Evolutionary conservation across 257 asterid species (phyloP), one percentile per base, ranked within the genome.

Genomic region (Ocimum tenuiflorum): DNA sequence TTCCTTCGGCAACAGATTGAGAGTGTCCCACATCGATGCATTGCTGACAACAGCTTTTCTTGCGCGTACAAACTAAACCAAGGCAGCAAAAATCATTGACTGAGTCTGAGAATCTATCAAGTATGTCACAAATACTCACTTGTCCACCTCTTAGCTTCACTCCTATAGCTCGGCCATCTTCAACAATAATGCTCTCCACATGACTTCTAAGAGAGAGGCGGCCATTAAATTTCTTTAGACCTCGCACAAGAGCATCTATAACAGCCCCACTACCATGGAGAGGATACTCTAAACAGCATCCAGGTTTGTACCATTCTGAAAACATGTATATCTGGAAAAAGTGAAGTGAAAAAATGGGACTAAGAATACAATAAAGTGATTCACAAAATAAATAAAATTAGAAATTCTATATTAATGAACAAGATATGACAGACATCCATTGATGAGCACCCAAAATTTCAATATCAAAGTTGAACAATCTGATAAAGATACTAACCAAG

Each of bases 1-100:
- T 77, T 87, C 94, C 77, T 72, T 70, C 1, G 97, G 95, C 80
- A 91, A 67, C 62, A 91, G 81, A 54, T 74, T 80, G 75, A 89
- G 46, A 0, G 95, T 91, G 80, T 91, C 96, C 98, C 98, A 91
- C 97, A 91, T 91, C 19, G 98, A 91, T 59, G 97, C 98, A 75
- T 91, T 91, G 78, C 97, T 89, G 51, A 91, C 91, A 19, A 91
- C 95, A 17, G 95, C 96, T 76, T 91, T 91, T 78, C 74, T 87
- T 29, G 98, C 98, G 23, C 87, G 86, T 55, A 91, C 74, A 67
- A 91, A 82, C 96, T 91, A 81, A 80, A 82, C 3, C 3, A 31
- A 2, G 0, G 52, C 59, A 69, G 68, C 42, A 76, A 31, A 60
- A 45, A 38, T 27, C 31, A 27, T 27, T 27, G n/a, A n/a, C n/a